phyloP scores from a whole-genome alignment of 139 green algal species.

The Haematococcus lacustris region DNA sequence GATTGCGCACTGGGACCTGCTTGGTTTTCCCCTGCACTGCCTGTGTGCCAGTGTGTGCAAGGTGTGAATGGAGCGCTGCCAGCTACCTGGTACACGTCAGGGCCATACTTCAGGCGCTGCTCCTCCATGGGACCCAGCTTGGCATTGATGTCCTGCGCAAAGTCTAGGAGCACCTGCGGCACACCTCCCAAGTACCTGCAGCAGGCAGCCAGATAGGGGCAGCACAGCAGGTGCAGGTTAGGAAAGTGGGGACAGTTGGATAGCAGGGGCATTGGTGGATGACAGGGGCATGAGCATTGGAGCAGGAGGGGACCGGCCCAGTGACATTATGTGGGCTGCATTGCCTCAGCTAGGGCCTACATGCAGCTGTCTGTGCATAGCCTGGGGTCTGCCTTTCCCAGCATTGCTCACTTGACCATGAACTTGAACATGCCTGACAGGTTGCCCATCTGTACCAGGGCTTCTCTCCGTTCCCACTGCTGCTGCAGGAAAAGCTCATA shows the following conservation, averaged over 20 bases:
- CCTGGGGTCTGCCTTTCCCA: too few species aligned
- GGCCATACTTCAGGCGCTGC: constrained; percentile 32
- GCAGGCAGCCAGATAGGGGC: background rate
- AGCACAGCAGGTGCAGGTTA: too few species aligned
- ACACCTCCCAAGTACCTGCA: constrained; percentile 35
- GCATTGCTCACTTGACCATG: constrained; percentile 37
- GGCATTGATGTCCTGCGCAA: constrained; percentile 46
- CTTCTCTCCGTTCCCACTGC: constrained; percentile 34
- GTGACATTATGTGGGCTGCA: too few species aligned
- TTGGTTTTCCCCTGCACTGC: background rate
- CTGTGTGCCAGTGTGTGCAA: constrained; percentile 1
- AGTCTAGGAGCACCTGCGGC: constrained; percentile 42
- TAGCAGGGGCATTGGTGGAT: too few species aligned
- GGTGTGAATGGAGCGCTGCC: constrained; percentile 6
- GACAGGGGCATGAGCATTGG: too few species aligned
- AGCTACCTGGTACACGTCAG: constrained; percentile 27
- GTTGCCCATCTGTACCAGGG: constrained; percentile 30
- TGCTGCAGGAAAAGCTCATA: constrained; percentile 31
- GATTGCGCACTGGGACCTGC: background rate
- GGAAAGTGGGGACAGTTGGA: too few species aligned
- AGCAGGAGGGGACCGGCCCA: too few species aligned
- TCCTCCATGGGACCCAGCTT: constrained; percentile 48
- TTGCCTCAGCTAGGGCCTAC: background rate
- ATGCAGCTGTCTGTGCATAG: background rate
- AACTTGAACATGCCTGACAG: constrained; percentile 30